Base-by-base conservation (phyloP, 2,329 filamentous ascomycete species). In the Calonectria fujianensis region DNA sequence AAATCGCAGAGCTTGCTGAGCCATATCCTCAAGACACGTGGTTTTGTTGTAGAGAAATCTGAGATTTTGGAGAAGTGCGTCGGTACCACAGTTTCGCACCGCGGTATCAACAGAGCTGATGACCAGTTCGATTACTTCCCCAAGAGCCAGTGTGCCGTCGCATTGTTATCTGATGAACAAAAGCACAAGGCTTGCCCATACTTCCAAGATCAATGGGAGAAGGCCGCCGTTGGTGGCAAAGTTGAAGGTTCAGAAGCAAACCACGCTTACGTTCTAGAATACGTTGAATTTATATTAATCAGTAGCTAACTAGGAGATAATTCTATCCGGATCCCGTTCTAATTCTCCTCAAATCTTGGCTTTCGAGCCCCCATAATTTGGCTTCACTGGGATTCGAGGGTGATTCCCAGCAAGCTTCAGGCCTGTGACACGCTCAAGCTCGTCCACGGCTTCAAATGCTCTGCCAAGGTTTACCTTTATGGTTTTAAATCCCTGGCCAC, bases 401-500 rank as follows among this genome's bases (percentile, higher is more conserved):
- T 92, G 90, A 37, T 84, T 81, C 2, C 91, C 91, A 37, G 90
- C 87, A 70, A 96, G 84, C 41, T 85, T 83, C 77, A 98, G 80
- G 0, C 95, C 95, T 1, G 94, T 96, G 29, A 94, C 86, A 70
- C 85, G 86, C 85, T 98, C 96, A 73, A 98, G 85, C 84, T 96
- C 92, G 78, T 91, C 93, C 0, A 98, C 96, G 0, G 96, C 96
- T 83, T 96, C 93, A 82, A 91, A 94, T 1, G 94, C 92, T 83
- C 90, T 92, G 2, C 96, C 96, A 35, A 98, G 86, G 11, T 91
- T 88, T 1, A 98, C 97, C 85, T 96, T 98, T 77, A 98, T 90
- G 0, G 96, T 98, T 71, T 89, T 86, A 84, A 98, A 93, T 0
- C 96, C 96, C 29, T 92, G 87, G 64, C 89, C 89, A 85, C 89